Base-by-base conservation (phyloP, 192 early-diverging fungal genomes). In the Podila minutissima region DNA sequence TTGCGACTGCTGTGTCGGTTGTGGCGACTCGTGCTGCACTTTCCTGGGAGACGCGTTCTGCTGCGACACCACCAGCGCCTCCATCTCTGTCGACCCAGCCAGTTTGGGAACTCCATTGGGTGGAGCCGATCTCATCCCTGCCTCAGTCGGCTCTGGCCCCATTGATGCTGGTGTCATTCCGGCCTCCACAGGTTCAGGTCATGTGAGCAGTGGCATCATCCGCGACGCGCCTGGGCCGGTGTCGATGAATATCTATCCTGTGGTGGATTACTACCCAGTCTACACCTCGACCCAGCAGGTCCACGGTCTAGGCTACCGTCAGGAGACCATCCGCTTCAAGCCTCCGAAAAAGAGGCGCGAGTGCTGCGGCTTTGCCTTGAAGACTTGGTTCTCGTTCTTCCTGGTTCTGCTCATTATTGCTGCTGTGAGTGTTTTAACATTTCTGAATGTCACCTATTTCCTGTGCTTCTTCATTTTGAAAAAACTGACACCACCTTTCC, bases 21-120 rank as follows among this genome's bases (percentile, higher is more conserved):
- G 50, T 38, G 71, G 71, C 12, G 71, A 72, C 24, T 62, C 53
- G 5, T 72, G 62, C 51, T 72, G 71, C 28, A 24, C 46, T 15
- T 59, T 24, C 62, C 13, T 46, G 6, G 62, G 71, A 2, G 62
- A 65, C 51, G 53, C 71, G 24, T 46, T 64, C 17, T 49, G 62
- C 38, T 72, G 71, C 24, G 50, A 41, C 29, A n/a, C 22, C 4
- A 24, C 24, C 19, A 38, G 19, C 8, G 10, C 41, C 41, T 28
- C 58, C 26, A n/a, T 31, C 68, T 17, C 5, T 61, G 28, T 22
- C 29, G 19, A 46, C 41, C 48, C 41, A 7, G 26, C 22, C 28
- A n/a, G 20, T 20, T 59, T 41, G 32, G 37, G 11, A 5, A 53
- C 31, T 5, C 24, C 31, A 49, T 12, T 13, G 13, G 55, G 60